Base-by-base conservation (phyloP, 2,329 filamentous ascomycete genomes). In the Aspergillus chevalieri region DNA sequence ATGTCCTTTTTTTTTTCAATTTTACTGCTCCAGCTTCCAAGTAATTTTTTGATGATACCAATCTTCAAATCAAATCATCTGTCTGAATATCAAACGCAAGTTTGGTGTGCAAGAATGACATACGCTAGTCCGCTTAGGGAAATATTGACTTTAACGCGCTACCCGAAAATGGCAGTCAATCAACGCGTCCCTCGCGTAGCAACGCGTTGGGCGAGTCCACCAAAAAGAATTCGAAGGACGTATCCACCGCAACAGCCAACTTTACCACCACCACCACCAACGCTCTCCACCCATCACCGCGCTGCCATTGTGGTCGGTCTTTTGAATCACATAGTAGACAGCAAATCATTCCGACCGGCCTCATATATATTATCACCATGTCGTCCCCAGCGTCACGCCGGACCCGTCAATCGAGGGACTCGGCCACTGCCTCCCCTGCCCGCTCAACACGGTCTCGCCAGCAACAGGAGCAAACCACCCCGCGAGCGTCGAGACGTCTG, bases 331-430 rank as follows among this genome's bases (percentile, higher is more conserved):
- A 21, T 46, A 46, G 12, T 36, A 9, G 24, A 28, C 30, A 17
- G 15, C 22, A 21, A 22, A 1, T 33, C 22, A 3, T 17, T 22
- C 26, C n/a, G 30, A 33, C 43, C 43, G 43, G 26, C 28, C 19
- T 33, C 6, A 12, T 2, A 41, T 12, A 12, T 2, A 41, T 12
- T 19, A 33, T 26, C 54, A 62, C 48, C 46, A 74, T 74, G 71
- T 74, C 72, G 52, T 73, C 73, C 39, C 71, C 73, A 34, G 62
- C 70, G 50, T 67, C 69, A 45, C 68, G 71, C 52, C 68, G 71
- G 51, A 69, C 69, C 49, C 69, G 69, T 36, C 64, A 70, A 30
- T 60, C 70, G 9, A 67, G 67, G 46, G 65, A 69, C 49, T 67
- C 71, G 36, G 58, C 65, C 28, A 67, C 69, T 24, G 63, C 71